These are phyloP conservation scores for Aspergillus carlsbadensis DNA, from an alignment of 495 filamentous ascomycete species.

Conservation along the genomic window DNA sequence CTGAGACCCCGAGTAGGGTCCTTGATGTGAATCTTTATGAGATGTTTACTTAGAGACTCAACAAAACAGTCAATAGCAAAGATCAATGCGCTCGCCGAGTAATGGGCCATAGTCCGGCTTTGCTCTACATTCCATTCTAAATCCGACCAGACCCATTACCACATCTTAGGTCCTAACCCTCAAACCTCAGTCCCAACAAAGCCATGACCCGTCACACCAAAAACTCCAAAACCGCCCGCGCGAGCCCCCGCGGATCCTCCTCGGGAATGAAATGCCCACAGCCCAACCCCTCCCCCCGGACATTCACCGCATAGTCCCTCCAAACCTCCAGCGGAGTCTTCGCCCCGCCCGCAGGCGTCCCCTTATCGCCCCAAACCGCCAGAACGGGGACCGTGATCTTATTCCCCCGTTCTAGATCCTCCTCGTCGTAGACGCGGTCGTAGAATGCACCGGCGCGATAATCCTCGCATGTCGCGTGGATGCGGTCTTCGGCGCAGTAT, in stretches of 20 bases:
- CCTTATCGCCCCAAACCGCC: background rate
- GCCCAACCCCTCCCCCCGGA: background rate
- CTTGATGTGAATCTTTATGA: no score
- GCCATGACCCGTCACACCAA: background rate
- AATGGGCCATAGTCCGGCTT: no score
- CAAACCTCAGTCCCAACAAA: no score
- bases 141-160: no score
- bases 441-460: background rate
- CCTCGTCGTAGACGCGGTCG: conserved; percentile 3
- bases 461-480: conserved; percentile 1
- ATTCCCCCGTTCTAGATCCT: background rate
- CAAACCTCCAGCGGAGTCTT: background rate
- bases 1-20: no score
- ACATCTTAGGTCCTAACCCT: no score
- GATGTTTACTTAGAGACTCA: no score
- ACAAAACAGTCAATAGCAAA: no score
- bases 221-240: background rate
- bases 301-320: background rate
- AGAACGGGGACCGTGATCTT: background rate
- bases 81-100: no score
- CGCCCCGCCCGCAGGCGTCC: background rate
- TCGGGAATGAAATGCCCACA: conserved; percentile 5
- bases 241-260: background rate
- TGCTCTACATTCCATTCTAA: no score
- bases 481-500: background rate